phyloP scores from a whole-genome alignment of 176 grass and related monocot species.

The sorghum (Sorghum bicolor) region DNA sequence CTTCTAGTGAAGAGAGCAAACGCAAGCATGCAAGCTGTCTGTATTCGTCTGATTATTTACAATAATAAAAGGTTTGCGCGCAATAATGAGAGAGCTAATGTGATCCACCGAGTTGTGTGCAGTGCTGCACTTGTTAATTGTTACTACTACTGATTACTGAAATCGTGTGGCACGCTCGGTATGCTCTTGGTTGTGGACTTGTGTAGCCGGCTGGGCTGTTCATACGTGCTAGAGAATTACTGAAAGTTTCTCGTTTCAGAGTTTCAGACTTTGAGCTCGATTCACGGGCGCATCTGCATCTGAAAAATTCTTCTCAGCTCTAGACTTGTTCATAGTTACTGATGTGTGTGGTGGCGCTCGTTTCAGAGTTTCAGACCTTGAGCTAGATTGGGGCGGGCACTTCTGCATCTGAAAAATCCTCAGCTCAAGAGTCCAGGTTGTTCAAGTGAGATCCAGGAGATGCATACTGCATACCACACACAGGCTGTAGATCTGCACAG shows the following conservation, averaged over 20 bases:
- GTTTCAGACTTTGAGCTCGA: not conserved
- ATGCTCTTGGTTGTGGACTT: not conserved
- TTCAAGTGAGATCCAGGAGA: not conserved
- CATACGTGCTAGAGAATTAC: not conserved
- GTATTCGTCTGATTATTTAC: constrained; percentile 13
- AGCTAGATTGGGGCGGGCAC: not conserved
- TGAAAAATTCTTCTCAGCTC: not conserved
- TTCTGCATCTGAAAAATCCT: not conserved
- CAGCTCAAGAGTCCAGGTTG: not conserved
- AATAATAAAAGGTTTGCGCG: constrained; percentile 42
- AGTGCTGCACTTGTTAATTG: not conserved
- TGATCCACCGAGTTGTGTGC: not conserved
- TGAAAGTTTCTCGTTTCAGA: not conserved
- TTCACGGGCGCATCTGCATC: not conserved
- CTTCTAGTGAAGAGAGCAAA: constrained; percentile 26
- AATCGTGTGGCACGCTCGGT: not conserved
- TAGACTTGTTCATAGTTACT: too few relatives aligned
- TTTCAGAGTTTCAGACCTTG: too few relatives aligned
- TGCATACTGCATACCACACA: too few relatives aligned
- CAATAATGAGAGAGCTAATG: constrained; percentile 15
- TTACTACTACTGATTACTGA: not conserved
- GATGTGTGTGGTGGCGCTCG: too few relatives aligned
- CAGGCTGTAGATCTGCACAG: not conserved
- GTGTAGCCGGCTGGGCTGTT: not conserved
- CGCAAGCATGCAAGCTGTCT: constrained; percentile 29